Evolutionary conservation across 2,329 filamentous ascomycete species (phyloP).

Genomic region (Penicillium sumatraense): DNA sequence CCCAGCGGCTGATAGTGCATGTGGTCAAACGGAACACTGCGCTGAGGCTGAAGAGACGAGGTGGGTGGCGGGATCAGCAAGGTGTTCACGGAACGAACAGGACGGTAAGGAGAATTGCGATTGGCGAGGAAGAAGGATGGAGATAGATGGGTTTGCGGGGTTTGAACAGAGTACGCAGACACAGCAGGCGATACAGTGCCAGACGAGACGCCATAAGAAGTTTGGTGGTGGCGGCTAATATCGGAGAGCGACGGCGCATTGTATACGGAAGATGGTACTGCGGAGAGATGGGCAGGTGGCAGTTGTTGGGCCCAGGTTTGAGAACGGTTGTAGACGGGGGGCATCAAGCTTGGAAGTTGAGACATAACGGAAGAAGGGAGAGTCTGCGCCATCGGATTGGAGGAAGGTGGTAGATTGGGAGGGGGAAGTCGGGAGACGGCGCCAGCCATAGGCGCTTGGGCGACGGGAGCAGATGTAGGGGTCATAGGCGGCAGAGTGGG

Average conservation of each 20-base stretch:
- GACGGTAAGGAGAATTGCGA: slow-evolving; percentile 88
- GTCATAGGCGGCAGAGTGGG: slow-evolving; percentile 42
- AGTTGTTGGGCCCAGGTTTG: slow-evolving; percentile 55
- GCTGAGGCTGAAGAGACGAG: slow-evolving; percentile 74
- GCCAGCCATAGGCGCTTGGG: slow-evolving; percentile 36
- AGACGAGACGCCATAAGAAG: slow-evolving; percentile 58
- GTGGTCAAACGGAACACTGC: slow-evolving; percentile 67
- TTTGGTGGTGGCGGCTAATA: slow-evolving; percentile 50
- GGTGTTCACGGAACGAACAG: slow-evolving; percentile 85
- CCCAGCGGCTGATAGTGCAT: slow-evolving; percentile 85
- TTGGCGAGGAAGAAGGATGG: slow-evolving; percentile 87
- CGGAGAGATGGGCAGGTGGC: slow-evolving; percentile 37
- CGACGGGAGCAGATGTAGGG: slow-evolving; percentile 38
- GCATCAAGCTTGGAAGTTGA: slow-evolving; percentile 74
- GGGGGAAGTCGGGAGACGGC: slow-evolving; percentile 65
- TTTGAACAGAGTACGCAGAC: slow-evolving; percentile 64
- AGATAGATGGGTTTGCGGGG: slow-evolving; percentile 74
- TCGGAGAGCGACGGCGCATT: slow-evolving; percentile 38
- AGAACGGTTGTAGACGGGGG: slow-evolving; percentile 70
- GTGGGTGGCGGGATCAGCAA: slow-evolving; percentile 87
- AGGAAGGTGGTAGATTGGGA: slow-evolving; percentile 72
- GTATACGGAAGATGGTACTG: slow-evolving; percentile 35
- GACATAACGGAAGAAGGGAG: slow-evolving; percentile 45
- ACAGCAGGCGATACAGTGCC: slow-evolving; percentile 69
- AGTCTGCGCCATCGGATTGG: slow-evolving; percentile 46